A percentile compares a stretch with the other conserved stretches of the same genome.
Evolutionary conservation across 768 basidiomycete genomes (phyloP).

Genomic region (Candolleomyces efflorescens): DNA sequence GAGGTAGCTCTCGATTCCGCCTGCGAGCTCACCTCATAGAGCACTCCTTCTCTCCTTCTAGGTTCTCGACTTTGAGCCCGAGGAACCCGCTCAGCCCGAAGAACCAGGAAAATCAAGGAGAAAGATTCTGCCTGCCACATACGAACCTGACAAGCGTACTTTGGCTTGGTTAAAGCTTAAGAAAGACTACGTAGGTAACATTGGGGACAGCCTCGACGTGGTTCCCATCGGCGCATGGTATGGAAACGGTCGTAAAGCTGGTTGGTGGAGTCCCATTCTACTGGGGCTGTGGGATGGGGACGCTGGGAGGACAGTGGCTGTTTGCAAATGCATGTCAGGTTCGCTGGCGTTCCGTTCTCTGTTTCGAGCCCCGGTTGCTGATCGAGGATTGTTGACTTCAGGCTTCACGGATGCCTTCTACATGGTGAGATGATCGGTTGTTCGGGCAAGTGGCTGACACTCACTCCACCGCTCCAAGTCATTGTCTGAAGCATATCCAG

Average conservation of each 20-base stretch:
- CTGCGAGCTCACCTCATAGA: not conserved
- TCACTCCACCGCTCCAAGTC: not conserved
- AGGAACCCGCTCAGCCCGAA: not conserved
- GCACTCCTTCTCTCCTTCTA: conserved; percentile 33
- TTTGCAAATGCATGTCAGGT: conserved; percentile 92
- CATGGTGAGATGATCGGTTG: conserved; percentile 40
- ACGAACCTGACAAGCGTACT: conserved; percentile 86
- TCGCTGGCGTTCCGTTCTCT: conserved; percentile 14
- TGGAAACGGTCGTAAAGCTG: conserved; percentile 83
- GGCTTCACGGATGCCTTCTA: conserved; percentile 87
- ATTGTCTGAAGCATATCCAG: conserved; percentile 49
- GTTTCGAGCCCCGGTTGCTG: not conserved
- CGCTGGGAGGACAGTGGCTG: conserved; percentile 60
- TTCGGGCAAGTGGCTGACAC: not conserved
- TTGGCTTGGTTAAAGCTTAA: conserved; percentile 90
- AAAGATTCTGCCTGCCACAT: conserved; percentile 78
- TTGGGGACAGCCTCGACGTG: conserved; percentile 73
- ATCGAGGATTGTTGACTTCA: conserved; percentile 17
- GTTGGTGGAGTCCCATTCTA: conserved; percentile 91
- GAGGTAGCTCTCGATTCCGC: conserved; percentile 7
- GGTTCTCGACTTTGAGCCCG: conserved; percentile 20
- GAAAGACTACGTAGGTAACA: conserved; percentile 81
- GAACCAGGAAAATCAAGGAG: conserved; percentile 35
- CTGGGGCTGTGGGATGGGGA: conserved; percentile 70
- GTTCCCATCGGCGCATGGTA: conserved; percentile 83